These are phyloP conservation scores for Acanthamoeba healyi DNA, from an alignment of 208 protist species.

Conservation along the genomic window DNA sequence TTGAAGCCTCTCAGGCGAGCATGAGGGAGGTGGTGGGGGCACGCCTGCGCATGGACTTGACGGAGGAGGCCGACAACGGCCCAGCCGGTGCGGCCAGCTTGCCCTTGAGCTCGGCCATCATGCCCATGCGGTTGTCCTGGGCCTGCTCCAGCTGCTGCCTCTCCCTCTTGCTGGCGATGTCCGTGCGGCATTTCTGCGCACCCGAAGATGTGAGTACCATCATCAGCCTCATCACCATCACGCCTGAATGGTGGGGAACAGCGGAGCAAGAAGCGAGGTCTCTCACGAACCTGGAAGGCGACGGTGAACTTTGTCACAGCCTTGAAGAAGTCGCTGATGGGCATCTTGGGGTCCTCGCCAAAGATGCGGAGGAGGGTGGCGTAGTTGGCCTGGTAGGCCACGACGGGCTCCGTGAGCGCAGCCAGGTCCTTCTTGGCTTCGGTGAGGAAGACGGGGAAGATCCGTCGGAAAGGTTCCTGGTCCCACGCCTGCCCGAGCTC, in stretches of 20 bases:
- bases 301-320: background rate
- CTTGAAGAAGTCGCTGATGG: constrained; percentile 55
- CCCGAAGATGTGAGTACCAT: too few species aligned
- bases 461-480: constrained; percentile 2
- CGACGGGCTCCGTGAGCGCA: constrained; percentile 35
- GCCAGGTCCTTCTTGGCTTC: constrained; percentile 23
- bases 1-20: background rate
- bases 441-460: background rate
- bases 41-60: background rate
- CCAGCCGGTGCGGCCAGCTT: background rate
- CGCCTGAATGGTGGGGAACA: too few species aligned
- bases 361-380: constrained; percentile 27
- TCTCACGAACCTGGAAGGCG: background rate
- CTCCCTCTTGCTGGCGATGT: background rate
- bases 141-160: background rate
- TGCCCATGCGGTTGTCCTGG: background rate
- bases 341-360: constrained; percentile 47
- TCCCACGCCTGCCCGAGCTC: constrained; percentile 35
- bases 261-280: too few species aligned
- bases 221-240: too few species aligned
- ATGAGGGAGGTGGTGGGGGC: constrained; percentile 5
- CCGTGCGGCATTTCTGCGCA: background rate
- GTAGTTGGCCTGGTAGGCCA: constrained; percentile 24
- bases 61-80: background rate
- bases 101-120: constrained; percentile 44